Base-by-base conservation (phyloP, 139 green algal species). In the Auxenochlorella protothecoides region DNA sequence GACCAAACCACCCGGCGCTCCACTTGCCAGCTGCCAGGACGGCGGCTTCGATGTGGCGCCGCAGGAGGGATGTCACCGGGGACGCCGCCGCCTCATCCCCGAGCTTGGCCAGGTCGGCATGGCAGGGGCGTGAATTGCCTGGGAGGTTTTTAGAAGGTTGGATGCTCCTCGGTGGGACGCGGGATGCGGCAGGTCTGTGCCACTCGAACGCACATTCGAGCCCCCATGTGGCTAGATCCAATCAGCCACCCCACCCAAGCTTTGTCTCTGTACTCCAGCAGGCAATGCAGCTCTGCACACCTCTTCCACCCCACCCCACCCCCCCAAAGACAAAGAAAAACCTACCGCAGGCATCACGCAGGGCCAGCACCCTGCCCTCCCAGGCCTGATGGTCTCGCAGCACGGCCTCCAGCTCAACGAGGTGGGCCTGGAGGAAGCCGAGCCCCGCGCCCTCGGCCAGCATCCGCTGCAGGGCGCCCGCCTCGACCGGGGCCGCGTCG, bases 401-500 rank as follows among this genome's bases (percentile, higher is more conserved):
- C 56, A 73, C 27, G 6, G 13, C 53, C 7, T 59, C 66, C 55
- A 81, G 69, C 12, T 66, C 12, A 52, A 65, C 59, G 66, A 82
- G 59, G 59, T 55, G 63, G 13, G 70, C 55, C 16, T 74, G 69
- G 27, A 60, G 65, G 44, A 78, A 55, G 9, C 77, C 69, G 55
- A 78, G 71, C 3, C 5, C 55, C 14, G 59, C 64, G 2, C 59
- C 13, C 11, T 7, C 4, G 4, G 53, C 6, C 66, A 89, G 79
- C 73, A 89, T 61, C 70, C 72, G 67, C 11, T 79, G 69, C 77
- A 89, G 65, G 63, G 71, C 72, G 11, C n/a, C 63, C 2, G 59
- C 74, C 12, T 78, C 44, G n/a, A 79, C 61, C 27, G 61, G 8
- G 15, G 61, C 44, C 4, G 71, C 70, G 53, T 12, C 63, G 3